Conservation (phyloP, 805 yeast genomes). For the Clavispora fructus region DNA sequence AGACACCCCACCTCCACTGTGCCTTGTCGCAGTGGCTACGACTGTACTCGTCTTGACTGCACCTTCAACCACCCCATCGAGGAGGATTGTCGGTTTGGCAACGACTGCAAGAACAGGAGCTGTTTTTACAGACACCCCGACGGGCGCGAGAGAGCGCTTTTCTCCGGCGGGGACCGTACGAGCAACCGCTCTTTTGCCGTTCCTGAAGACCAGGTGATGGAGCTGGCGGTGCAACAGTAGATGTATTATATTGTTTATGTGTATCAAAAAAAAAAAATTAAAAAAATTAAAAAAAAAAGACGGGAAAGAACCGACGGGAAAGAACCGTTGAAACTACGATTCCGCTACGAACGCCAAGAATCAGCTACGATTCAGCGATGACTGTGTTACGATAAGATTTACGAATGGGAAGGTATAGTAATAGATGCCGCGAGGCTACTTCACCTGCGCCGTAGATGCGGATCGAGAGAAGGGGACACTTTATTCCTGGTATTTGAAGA, state of each 20-base stretch:
- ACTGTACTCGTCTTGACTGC: slow-evolving; percentile 78
- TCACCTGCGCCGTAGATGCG: too few species aligned
- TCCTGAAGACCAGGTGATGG: slow-evolving; percentile 68
- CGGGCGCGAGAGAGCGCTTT: slow-evolving; percentile 43
- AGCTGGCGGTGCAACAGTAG: slow-evolving; percentile 48
- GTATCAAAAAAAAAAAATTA: slow-evolving; percentile 6
- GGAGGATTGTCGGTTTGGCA: slow-evolving; percentile 77
- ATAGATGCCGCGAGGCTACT: neutral
- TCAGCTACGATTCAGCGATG: too few species aligned
- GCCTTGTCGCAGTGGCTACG: slow-evolving; percentile 76
- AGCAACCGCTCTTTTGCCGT: slow-evolving; percentile 71
- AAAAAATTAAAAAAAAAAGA: slow-evolving; percentile 6
- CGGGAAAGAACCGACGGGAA: neutral
- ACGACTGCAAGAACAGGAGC: slow-evolving; percentile 61
- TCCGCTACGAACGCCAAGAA: too few species aligned
- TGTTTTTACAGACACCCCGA: slow-evolving; percentile 81
- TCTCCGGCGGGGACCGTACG: slow-evolving; percentile 31
- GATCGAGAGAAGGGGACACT: too few species aligned
- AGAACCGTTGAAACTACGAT: too few species aligned
- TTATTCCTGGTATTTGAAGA: too few species aligned
- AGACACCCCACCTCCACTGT: slow-evolving; percentile 76
- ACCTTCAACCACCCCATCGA: slow-evolving; percentile 74
- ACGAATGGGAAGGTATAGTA: neutral
- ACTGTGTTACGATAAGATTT: neutral
- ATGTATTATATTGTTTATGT: slow-evolving; percentile 1